Conservation (phyloP, 495 filamentous ascomycete genomes). For the Penicillium ucsense region DNA sequence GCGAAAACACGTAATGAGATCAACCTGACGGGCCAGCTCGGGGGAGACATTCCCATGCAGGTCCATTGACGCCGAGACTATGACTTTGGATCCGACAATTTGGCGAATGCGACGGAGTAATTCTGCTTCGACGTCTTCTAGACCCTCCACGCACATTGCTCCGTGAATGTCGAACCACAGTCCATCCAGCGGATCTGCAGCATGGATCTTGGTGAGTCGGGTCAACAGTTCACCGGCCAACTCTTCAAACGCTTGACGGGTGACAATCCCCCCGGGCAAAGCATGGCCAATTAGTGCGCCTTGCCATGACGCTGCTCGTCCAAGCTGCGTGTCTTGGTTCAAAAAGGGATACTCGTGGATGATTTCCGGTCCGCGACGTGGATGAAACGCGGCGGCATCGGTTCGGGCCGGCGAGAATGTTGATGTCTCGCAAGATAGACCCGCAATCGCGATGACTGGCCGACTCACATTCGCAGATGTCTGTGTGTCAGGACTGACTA, state of each 20-base stretch:
- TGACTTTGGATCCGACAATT: constrained; percentile 37
- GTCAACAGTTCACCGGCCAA: constrained; percentile 39
- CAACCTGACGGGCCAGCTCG: constrained; percentile 38
- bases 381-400: constrained; percentile 1
- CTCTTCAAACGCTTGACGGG: constrained; percentile 36
- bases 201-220: constrained; percentile 27
- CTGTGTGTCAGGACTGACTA: too few species aligned
- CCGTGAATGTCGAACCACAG: constrained; percentile 53
- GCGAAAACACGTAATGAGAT: constrained; percentile 48
- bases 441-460: too few species aligned
- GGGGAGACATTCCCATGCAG: constrained; percentile 48
- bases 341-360: constrained; percentile 40
- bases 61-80: constrained; percentile 50
- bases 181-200: constrained; percentile 29
- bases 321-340: constrained; percentile 29
- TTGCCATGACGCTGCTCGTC: constrained; percentile 35
- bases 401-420: too few species aligned
- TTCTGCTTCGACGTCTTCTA: constrained; percentile 43
- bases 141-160: constrained; percentile 45
- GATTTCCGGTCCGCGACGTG: constrained; percentile 35
- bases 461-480: too few species aligned
- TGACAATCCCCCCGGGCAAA: constrained; percentile 43
- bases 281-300: constrained; percentile 47
- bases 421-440: too few species aligned
- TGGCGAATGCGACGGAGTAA: constrained; percentile 38